Conservation (phyloP, 768 basidiomycete genomes). For the Collybia sordida region DNA sequence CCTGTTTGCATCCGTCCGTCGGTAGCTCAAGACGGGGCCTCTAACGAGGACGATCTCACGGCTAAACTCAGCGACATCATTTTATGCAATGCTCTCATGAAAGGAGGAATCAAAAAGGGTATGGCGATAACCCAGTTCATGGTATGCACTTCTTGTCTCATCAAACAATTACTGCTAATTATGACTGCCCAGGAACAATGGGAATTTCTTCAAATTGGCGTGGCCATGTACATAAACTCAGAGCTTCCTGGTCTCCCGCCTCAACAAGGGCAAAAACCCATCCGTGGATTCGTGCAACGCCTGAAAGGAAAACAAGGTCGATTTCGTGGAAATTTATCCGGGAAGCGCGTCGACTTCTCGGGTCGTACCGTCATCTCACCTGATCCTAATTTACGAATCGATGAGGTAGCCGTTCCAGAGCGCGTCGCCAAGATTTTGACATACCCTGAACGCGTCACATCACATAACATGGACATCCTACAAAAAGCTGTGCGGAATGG, state of each 20-base stretch:
- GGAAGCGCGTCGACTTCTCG: conserved; percentile 98
- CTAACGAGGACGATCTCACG: conserved; percentile 97
- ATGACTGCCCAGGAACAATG: conserved; percentile 77
- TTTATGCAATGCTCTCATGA: conserved; percentile 90
- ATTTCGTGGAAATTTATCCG: conserved; percentile 96
- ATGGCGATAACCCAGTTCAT: conserved; percentile 87
- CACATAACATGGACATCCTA: conserved; percentile 81
- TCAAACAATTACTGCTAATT: background rate
- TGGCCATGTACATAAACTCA: conserved; percentile 98
- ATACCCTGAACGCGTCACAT: conserved; percentile 93
- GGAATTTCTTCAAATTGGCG: conserved; percentile 93
- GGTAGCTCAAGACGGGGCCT: conserved; percentile 96
- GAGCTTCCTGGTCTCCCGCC: conserved; percentile 92
- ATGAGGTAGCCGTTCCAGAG: conserved; percentile 97
- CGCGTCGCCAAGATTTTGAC: conserved; percentile 94
- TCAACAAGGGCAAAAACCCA: conserved; percentile 88
- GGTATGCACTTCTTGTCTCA: conserved; percentile 39
- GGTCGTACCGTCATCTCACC: conserved; percentile 98
- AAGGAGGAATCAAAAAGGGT: conserved; percentile 86
- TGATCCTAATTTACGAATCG: conserved; percentile 97
- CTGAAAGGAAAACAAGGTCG: conserved; percentile 99
- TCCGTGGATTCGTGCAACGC: conserved; percentile 96
- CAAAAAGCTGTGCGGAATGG: conserved; percentile 84
- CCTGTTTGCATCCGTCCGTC: conserved; percentile 97
- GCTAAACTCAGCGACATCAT: conserved; percentile 98